Evolutionary conservation across 2,329 filamentous ascomycete species (phyloP), one percentile per base, ranked within the genome.

Genomic region (Hypoxylon sp.): DNA sequence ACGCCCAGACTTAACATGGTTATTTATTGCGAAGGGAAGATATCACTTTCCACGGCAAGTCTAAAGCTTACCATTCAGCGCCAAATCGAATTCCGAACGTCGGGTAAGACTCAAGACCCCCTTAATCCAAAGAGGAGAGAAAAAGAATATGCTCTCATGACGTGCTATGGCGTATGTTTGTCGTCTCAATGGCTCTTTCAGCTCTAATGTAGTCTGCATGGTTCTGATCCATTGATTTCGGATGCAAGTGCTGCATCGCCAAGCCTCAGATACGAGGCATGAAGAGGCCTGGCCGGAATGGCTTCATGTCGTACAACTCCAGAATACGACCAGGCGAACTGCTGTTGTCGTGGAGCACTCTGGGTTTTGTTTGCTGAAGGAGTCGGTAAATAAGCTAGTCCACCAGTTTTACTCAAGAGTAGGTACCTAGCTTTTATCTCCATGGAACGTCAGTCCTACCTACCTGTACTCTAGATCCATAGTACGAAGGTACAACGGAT

Each of bases 191-290:
- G 58, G 46, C 45, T 44, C 14, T 55, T 48, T 33, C 36, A 52
- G 45, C 46, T 42, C 44, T 16, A 51, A 50, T 46, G 20, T 45
- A n/a, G 38, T 33, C 30, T 60, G 48, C 54, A 50, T 42, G n/a
- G 12, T 20, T 56, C 55, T 42, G 18, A 48, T 44, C 60, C 32
- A 51, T 53, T 32, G 52, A 57, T 53, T 51, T 28, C 30, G 28
- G 28, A 57, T 61, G 65, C 59, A 62, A 32, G 45, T 61, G 56
- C 28, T 54, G 64, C 67, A 32, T 69, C 36, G 67, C 67, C 64
- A 69, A 69, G 67, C 45, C 57, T 57, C 24, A 50, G 67, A 69
- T 69, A 69, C 67, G 67, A 67, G 57, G 56, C 56, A 51, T 61
- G 26, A 54, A n/a, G 40, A 36, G 45, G 52, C 44, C 62, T 36